phyloP scores from a whole-genome alignment of 208 protist genomes.

The Endotrypanum monterogeii region DNA sequence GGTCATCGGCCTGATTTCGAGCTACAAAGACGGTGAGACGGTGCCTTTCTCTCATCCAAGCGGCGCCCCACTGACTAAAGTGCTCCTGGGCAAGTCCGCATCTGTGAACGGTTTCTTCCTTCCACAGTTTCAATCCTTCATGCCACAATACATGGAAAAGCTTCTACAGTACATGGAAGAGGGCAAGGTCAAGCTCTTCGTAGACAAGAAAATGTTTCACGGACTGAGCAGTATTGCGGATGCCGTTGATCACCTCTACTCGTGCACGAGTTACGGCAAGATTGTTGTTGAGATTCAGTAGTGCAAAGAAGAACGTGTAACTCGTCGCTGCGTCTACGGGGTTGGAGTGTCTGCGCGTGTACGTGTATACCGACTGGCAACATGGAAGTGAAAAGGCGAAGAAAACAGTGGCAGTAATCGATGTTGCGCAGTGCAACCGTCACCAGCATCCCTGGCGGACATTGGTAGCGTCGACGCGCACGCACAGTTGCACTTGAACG shows the following conservation, averaged over 20 bases:
- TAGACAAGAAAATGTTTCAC: constrained; percentile 56
- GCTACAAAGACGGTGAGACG: constrained; percentile 51
- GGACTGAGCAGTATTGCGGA: constrained; percentile 62
- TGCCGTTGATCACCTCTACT: constrained; percentile 75
- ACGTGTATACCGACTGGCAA: not conserved
- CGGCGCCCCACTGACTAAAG: constrained; percentile 19
- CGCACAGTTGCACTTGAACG: not conserved
- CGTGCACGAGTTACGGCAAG: constrained; percentile 70
- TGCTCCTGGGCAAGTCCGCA: constrained; percentile 32
- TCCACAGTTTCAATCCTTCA: constrained; percentile 27
- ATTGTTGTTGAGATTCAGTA: constrained; percentile 30
- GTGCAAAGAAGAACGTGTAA: not conserved
- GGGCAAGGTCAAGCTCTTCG: constrained; percentile 22
- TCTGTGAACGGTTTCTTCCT: constrained; percentile 62
- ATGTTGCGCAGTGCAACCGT: not conserved
- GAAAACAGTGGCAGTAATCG: not conserved
- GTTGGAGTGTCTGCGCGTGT: not conserved
- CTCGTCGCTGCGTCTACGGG: not conserved
- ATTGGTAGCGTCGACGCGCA: not conserved
- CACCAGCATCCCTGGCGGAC: not conserved
- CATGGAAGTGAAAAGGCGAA: not conserved
- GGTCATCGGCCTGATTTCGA: constrained; percentile 77
- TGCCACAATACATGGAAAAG: constrained; percentile 31
- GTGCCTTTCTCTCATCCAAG: constrained; percentile 33
- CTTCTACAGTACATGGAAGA: constrained; percentile 30